Percentiles rank a stretch among this genome's conserved stretches.
Evolutionary conservation across 1,284 basidiomycete species (phyloP).

Genomic region (Flammula alnicola): DNA sequence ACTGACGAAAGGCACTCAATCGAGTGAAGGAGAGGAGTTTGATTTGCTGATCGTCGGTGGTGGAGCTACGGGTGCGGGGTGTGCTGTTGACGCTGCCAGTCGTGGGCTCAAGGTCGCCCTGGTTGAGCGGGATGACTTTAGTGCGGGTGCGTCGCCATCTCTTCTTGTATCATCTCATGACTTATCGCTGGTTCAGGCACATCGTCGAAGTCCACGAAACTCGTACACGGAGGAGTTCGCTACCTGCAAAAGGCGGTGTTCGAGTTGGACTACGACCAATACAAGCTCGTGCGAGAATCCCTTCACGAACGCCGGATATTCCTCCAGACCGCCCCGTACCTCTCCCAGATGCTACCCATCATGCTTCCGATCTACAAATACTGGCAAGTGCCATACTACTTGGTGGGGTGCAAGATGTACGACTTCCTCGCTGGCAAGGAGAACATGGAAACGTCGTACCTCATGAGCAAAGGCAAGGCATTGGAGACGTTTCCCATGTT

Average conservation of each 20-base stretch:
- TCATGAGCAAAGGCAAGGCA: constrained; percentile 93
- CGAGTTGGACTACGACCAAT: constrained; percentile 96
- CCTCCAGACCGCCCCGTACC: constrained; percentile 94
- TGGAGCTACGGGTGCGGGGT: constrained; percentile 94
- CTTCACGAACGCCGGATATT: constrained; percentile 93
- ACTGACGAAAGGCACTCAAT: constrained; percentile 8
- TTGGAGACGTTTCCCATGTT: constrained; percentile 97
- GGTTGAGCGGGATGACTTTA: constrained; percentile 94
- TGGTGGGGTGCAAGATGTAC: constrained; percentile 95
- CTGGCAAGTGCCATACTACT: constrained; percentile 98
- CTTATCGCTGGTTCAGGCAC: constrained; percentile 60
- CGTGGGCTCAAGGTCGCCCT: constrained; percentile 92
- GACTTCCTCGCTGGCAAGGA: constrained; percentile 94
- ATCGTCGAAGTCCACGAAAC: constrained; percentile 96
- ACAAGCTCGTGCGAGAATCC: constrained; percentile 95
- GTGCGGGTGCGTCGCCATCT: constrained; percentile 60
- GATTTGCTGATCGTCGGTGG: constrained; percentile 57
- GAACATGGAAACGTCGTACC: constrained; percentile 96
- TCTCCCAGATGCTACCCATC: constrained; percentile 91
- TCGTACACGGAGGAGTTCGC: constrained; percentile 96
- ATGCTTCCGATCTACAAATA: constrained; percentile 95
- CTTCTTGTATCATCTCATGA: background rate
- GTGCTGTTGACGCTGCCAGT: constrained; percentile 92
- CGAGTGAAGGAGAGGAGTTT: constrained; percentile 22
- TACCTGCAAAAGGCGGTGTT: constrained; percentile 97